A percentile compares a stretch with the other conserved stretches of the same genome.
Evolutionary conservation across 2,329 filamentous ascomycete genomes (phyloP).

Genomic region (Fusarium coffeatum): DNA sequence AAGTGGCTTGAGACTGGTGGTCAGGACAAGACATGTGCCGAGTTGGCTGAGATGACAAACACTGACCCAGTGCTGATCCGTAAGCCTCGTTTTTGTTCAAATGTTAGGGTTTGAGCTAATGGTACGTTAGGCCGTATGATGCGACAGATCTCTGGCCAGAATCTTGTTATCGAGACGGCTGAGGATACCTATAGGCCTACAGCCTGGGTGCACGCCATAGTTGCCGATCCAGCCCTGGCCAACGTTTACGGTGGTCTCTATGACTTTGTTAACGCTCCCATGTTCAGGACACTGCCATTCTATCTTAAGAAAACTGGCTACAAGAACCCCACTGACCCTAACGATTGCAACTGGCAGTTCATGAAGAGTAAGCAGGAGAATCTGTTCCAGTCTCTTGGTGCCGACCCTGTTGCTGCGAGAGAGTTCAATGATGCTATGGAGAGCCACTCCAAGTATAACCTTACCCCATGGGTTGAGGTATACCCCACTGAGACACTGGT

Average conservation of each 20-base stretch:
- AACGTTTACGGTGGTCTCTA: constrained; percentile 51
- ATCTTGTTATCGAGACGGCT: constrained; percentile 50
- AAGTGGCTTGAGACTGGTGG: constrained; percentile 51
- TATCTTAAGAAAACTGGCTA: constrained; percentile 51
- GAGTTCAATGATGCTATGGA: constrained; percentile 54
- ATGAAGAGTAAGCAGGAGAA: constrained; percentile 43
- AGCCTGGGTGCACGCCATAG: constrained; percentile 49
- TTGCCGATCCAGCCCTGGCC: constrained; percentile 45
- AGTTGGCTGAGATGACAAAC: constrained; percentile 50
- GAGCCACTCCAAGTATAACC: constrained; percentile 53
- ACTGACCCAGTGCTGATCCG: constrained; percentile 51
- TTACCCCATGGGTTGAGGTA: constrained; percentile 53
- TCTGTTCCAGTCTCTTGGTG: constrained; percentile 50
- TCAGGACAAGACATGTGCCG: constrained; percentile 45
- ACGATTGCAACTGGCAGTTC: constrained; percentile 51
- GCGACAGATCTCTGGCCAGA: constrained; percentile 51
- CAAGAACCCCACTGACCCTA: constrained; percentile 50
- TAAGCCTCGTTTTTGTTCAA: constrained; percentile 17
- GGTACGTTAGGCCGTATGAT: constrained; percentile 48
- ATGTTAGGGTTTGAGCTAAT: neutral
- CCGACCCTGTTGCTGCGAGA: constrained; percentile 45
- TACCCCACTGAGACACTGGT: constrained; percentile 50
- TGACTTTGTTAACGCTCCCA: constrained; percentile 48
- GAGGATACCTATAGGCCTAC: constrained; percentile 52
- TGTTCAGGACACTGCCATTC: constrained; percentile 49